Conservation (phyloP, 2,329 filamentous ascomycete genomes). For the Colletotrichum theobromicola region DNA sequence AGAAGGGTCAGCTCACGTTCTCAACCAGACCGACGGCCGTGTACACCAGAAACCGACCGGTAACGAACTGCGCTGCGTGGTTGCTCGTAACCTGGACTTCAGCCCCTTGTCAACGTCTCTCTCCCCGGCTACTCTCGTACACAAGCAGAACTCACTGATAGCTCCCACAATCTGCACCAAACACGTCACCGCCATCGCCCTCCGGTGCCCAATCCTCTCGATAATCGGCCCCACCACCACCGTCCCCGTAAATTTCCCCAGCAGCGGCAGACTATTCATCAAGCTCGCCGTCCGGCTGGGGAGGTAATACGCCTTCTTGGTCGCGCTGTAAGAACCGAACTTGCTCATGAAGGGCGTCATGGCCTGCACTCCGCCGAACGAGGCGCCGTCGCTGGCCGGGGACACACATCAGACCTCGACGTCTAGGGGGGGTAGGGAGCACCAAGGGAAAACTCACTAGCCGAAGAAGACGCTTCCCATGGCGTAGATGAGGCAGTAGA, state of each 20-base stretch:
- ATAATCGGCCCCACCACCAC: background rate
- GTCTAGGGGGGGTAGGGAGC: fast-evolving
- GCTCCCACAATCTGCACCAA: background rate
- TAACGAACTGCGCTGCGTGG: background rate
- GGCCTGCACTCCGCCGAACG: background rate
- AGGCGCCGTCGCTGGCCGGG: background rate
- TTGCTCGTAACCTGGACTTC: background rate
- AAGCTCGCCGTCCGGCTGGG: background rate
- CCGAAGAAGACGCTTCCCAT: background rate
- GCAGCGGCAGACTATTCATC: background rate
- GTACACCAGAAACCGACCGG: background rate
- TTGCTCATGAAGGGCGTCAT: background rate
- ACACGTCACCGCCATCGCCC: background rate
- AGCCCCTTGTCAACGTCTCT: fast-evolving
- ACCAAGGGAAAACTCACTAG: background rate
- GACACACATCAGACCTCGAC: fast-evolving
- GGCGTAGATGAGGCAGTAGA: background rate
- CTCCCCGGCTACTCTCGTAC: fast-evolving
- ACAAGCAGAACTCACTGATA: background rate
- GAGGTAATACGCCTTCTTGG: background rate
- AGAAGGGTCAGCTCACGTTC: background rate
- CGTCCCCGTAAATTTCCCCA: background rate
- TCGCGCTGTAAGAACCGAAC: background rate
- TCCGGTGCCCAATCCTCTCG: background rate
- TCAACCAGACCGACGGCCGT: background rate